Percentiles rank a stretch among this genome's conserved stretches.
phyloP scores from a whole-genome alignment of 768 basidiomycete species.

The Candolleomyces aberdarensis region DNA sequence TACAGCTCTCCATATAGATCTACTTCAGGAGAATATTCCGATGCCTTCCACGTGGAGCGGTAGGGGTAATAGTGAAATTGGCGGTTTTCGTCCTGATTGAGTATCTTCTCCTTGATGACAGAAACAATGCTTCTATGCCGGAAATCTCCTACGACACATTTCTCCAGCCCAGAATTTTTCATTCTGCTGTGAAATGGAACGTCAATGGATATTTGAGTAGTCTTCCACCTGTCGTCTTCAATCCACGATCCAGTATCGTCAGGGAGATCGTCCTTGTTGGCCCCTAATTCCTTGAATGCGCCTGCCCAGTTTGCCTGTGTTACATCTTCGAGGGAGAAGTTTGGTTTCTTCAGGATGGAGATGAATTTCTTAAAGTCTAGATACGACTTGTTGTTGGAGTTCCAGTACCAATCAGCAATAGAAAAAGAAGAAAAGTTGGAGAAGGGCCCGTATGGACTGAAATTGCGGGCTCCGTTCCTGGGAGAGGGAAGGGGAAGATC shows the following conservation, averaged over 20 bases:
- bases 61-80: neutral
- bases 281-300: neutral
- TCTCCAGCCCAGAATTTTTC: neutral
- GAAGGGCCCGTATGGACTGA: neutral
- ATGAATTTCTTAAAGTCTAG: neutral
- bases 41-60: neutral
- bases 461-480: neutral
- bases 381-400: neutral
- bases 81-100: neutral
- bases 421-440: neutral
- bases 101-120: neutral
- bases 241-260: neutral
- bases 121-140: neutral
- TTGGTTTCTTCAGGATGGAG: neutral
- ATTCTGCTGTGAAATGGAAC: neutral
- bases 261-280: neutral
- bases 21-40: neutral
- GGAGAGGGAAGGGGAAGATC: neutral
- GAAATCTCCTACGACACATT: neutral
- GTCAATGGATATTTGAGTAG: neutral
- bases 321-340: neutral
- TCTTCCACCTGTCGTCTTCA: neutral
- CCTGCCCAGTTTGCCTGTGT: neutral
- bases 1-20: neutral
- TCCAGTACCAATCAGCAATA: neutral